Conservation (phyloP, 352 stramenopile species). For the Globisporangium emineosum region DNA sequence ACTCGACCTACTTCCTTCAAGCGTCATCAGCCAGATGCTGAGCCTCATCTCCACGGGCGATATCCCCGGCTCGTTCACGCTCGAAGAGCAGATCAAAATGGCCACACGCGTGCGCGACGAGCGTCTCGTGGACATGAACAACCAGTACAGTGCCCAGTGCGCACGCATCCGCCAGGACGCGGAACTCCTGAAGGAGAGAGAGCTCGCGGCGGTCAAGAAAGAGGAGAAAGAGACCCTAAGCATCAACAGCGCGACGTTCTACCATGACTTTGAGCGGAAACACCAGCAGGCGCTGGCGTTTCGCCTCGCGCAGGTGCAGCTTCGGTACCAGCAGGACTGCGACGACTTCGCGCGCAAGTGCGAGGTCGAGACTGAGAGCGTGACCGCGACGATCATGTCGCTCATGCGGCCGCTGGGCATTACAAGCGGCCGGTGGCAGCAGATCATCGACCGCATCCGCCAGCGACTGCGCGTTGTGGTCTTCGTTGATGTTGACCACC, state of each 20-base stretch:
- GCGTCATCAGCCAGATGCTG: slow-evolving; percentile 42
- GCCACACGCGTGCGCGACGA: slow-evolving; percentile 62
- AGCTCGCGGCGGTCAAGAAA: slow-evolving; percentile 21
- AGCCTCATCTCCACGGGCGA: slow-evolving; percentile 53
- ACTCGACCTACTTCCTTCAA: slow-evolving; percentile 32
- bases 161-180: slow-evolving; percentile 31
- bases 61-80: slow-evolving; percentile 48
- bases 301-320: slow-evolving; percentile 32
- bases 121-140: slow-evolving; percentile 49
- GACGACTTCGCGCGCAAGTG: slow-evolving; percentile 53
- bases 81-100: slow-evolving; percentile 68
- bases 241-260: slow-evolving; percentile 19
- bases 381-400: slow-evolving; percentile 73
- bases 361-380: slow-evolving; percentile 71
- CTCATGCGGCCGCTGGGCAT: slow-evolving; percentile 65
- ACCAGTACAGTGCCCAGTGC: slow-evolving; percentile 26
- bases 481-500: slow-evolving; percentile 30
- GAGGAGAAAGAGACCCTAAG: slow-evolving; percentile 34
- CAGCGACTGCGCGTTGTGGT: slow-evolving; percentile 48
- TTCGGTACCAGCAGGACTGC: slow-evolving; percentile 58
- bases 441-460: slow-evolving; percentile 52
- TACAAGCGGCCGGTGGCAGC: slow-evolving; percentile 68
- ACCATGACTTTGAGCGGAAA: slow-evolving; percentile 38
- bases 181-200: slow-evolving; percentile 28
- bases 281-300: slow-evolving; percentile 25